Conservation (phyloP, 768 basidiomycete genomes). For the Mrakia hoshinonis region DNA sequence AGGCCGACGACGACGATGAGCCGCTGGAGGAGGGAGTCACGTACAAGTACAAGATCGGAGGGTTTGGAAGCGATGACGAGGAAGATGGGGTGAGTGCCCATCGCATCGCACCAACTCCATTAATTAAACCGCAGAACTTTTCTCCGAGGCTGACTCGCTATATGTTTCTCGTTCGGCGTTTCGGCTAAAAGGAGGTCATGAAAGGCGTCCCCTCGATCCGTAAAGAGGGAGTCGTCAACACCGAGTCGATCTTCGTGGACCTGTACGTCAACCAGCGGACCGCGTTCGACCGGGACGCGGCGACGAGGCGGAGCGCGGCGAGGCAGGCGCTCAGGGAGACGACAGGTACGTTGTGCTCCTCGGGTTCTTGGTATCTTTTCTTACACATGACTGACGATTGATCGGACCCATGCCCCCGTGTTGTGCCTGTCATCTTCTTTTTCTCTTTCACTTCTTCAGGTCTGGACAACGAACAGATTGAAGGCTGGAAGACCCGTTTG, state of each 20-base stretch:
- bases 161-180: background rate
- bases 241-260: conserved; percentile 61
- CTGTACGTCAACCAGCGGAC: conserved; percentile 68
- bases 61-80: conserved; percentile 27
- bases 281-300: conserved; percentile 66
- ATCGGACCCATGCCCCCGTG: no score
- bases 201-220: background rate
- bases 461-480: conserved; percentile 75
- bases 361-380: no score
- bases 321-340: conserved; percentile 57
- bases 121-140: background rate
- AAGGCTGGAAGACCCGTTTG: conserved; percentile 85
- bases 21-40: conserved; percentile 38
- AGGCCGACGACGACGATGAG: conserved; percentile 49
- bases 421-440: background rate
- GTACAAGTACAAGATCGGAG: conserved; percentile 20
- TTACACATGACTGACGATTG: background rate
- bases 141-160: conserved; percentile 33
- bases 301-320: conserved; percentile 60
- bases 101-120: background rate
- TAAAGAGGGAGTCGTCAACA: background rate
- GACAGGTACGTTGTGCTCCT: conserved; percentile 49
- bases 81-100: conserved; percentile 43
- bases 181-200: background rate
- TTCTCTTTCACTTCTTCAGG: conserved; percentile 43